These are phyloP conservation scores for Eucalyptus lansdowneana DNA, from an alignment of 345 rosid species.

Conservation along the genomic window DNA sequence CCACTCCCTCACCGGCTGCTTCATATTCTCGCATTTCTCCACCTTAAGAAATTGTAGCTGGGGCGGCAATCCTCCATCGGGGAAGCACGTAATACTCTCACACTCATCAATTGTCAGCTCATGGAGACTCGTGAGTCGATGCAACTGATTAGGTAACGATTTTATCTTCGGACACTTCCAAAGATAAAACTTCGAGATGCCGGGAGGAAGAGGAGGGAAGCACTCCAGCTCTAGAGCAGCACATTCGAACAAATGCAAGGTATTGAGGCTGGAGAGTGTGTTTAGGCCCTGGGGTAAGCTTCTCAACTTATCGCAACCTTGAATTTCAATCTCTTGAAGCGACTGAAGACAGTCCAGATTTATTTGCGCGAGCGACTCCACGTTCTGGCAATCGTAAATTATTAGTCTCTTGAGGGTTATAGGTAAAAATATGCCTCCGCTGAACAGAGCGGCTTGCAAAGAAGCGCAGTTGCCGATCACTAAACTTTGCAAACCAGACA, in stretches of 20 bases:
- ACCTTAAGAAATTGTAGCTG: no score
- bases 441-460: neutral
- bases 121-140: no score
- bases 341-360: neutral
- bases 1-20: no score
- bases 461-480: fast-evolving
- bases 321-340: neutral
- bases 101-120: fast-evolving
- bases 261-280: neutral
- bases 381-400: neutral
- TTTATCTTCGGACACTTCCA: neutral
- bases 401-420: neutral
- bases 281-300: neutral
- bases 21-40: no score
- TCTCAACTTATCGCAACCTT: neutral
- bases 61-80: no score
- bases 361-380: neutral
- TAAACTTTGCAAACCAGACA: neutral
- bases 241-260: no score
- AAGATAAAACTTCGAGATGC: fast-evolving
- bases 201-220: neutral
- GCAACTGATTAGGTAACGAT: neutral
- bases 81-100: fast-evolving
- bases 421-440: neutral
- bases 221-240: neutral